Conservation (phyloP, 352 stramenopile species). For the Pelagophyceae sp. region DNA sequence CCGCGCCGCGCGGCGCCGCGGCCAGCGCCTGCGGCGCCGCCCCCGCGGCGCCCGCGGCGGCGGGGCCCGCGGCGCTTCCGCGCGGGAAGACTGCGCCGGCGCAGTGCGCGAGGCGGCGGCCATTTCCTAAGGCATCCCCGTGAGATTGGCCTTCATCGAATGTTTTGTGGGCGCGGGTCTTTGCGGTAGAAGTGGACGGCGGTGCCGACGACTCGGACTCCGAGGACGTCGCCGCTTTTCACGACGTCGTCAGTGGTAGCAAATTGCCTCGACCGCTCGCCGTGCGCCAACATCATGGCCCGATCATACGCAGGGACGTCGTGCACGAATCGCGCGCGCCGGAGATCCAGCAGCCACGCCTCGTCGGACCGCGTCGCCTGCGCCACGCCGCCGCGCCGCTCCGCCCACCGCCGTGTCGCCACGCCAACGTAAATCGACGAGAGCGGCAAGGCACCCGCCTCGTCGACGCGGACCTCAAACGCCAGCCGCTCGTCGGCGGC, state of each 20-base stretch:
- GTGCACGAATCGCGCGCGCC: conserved; percentile 12
- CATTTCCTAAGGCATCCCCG: too few relatives aligned
- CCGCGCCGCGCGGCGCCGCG: background rate
- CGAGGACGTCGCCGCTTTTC: background rate
- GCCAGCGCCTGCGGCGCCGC: background rate
- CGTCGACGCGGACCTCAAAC: conserved; percentile 6
- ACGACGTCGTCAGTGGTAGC: conserved; percentile 10
- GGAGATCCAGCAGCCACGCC: conserved; percentile 11
- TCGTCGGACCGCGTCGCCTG: conserved; percentile 9
- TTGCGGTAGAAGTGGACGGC: background rate
- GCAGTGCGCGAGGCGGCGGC: background rate
- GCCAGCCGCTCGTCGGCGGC: background rate
- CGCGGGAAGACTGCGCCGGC: background rate
- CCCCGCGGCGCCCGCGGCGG: background rate
- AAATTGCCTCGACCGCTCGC: background rate
- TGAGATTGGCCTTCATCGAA: too few relatives aligned
- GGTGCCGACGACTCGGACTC: background rate
- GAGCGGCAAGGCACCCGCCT: background rate
- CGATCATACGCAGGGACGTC: conserved; percentile 2
- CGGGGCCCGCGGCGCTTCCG: background rate
- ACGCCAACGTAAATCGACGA: conserved; percentile 11
- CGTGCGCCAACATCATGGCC: background rate
- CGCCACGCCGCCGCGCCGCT: background rate
- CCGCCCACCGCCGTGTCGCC: background rate
- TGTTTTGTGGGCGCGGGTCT: too few relatives aligned